Percentiles rank a stretch among this genome's conserved stretches.
These are phyloP conservation scores for Thermoascus crustaceus DNA, from an alignment of 2,329 filamentous ascomycete species.

Conservation along the genomic window DNA sequence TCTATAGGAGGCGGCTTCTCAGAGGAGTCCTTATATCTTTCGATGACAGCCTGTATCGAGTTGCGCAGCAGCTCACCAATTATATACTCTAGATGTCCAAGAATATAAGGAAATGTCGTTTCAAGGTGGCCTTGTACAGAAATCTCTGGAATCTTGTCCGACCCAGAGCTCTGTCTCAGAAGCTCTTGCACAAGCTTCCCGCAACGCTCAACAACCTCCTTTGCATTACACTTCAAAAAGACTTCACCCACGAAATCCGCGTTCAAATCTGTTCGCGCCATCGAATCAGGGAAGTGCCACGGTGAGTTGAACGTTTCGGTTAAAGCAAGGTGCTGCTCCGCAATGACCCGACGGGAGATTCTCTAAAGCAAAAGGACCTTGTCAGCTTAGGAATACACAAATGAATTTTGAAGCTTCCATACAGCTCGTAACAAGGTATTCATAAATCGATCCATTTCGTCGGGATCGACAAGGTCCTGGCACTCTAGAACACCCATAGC, in stretches of 20 bases:
- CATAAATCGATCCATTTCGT: conserved; percentile 88
- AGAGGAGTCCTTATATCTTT: conserved; percentile 50
- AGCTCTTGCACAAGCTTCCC: conserved; percentile 67
- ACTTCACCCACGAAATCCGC: conserved; percentile 92
- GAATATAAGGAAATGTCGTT: conserved; percentile 91
- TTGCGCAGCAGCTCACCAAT: conserved; percentile 91
- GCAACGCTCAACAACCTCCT: conserved; percentile 79
- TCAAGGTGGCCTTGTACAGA: conserved; percentile 74
- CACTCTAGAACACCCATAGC: conserved; percentile 93
- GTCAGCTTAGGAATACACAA: conserved; percentile 6
- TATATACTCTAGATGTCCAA: conserved; percentile 94
- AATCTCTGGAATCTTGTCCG: conserved; percentile 68
- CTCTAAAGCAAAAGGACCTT: conserved; percentile 53
- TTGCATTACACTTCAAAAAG: conserved; percentile 84
- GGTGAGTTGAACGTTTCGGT: conserved; percentile 89
- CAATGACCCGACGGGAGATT: conserved; percentile 92
- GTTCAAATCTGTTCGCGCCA: conserved; percentile 52
- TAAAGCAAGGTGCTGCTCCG: conserved; percentile 90
- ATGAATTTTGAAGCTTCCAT: conserved; percentile 24
- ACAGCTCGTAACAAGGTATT: conserved; percentile 85
- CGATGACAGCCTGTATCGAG: conserved; percentile 85
- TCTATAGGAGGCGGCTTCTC: conserved; percentile 70
- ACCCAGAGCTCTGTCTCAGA: conserved; percentile 65
- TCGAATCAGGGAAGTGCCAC: conserved; percentile 78
- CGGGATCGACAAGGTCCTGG: conserved; percentile 68